Conservation (phyloP, 805 yeast genomes). For the Candida broadrunensis region DNA sequence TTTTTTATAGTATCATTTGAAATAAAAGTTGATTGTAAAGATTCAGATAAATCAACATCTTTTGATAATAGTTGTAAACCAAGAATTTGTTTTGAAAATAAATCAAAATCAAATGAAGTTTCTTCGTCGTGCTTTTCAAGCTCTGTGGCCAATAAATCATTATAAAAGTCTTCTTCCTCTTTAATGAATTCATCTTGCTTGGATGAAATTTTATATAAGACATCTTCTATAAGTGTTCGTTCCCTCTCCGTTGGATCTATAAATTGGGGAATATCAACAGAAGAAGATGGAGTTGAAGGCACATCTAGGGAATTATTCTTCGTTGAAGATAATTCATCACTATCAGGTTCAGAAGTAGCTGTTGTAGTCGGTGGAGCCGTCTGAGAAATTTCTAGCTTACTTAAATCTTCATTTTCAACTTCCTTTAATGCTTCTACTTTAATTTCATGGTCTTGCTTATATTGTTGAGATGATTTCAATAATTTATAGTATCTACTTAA, state of each 20-base stretch:
- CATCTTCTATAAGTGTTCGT: conserved; percentile 24
- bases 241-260: conserved; percentile 22
- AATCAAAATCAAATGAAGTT: conserved; percentile 33
- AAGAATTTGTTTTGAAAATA: conserved; percentile 56
- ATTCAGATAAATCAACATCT: conserved; percentile 62
- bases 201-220: conserved; percentile 24
- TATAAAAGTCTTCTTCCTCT: conserved; percentile 18
- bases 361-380: neutral
- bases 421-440: conserved; percentile 6
- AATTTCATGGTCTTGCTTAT: conserved; percentile 2
- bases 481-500: conserved; percentile 25
- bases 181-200: conserved; percentile 19
- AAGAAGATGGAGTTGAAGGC: neutral
- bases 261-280: conserved; percentile 6
- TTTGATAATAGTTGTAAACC: conserved; percentile 64
- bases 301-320: neutral
- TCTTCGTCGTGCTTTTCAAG: conserved; percentile 8
- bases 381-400: neutral
- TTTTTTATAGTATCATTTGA: conserved; percentile 7
- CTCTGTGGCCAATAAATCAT: conserved; percentile 11
- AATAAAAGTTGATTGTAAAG: conserved; percentile 38
- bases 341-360: conserved; percentile 1
- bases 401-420: conserved; percentile 1
- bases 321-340: conserved; percentile 3
- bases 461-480: conserved; percentile 6